phyloP scores from a whole-genome alignment of 2,329 filamentous ascomycete species.

The Colletotrichum australisinense region DNA sequence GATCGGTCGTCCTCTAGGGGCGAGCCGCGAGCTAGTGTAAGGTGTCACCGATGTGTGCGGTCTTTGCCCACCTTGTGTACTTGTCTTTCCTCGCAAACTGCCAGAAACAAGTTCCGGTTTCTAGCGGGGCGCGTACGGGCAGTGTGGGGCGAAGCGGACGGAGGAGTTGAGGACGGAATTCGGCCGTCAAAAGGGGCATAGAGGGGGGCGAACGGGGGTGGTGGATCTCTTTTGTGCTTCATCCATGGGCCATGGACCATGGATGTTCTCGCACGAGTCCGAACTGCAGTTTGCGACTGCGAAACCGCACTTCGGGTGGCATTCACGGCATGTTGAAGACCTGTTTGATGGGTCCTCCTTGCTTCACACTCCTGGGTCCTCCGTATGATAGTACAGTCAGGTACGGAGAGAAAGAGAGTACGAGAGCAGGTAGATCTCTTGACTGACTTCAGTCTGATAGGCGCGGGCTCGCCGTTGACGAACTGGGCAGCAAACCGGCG shows the following conservation, averaged over 20 bases:
- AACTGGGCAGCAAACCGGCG: not conserved
- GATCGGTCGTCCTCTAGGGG: conserved; percentile 25
- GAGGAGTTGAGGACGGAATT: conserved; percentile 24
- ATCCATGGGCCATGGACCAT: not conserved
- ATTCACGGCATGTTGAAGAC: not conserved
- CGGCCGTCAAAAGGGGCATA: conserved; percentile 13
- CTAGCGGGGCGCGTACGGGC: not conserved
- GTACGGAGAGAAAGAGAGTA: not conserved
- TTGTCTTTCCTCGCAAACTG: not conserved
- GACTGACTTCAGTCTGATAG: not conserved
- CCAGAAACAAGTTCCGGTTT: not conserved
- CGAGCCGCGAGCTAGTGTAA: conserved; percentile 21
- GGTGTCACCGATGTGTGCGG: not conserved
- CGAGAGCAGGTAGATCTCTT: too few relatives aligned
- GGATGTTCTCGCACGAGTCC: not conserved
- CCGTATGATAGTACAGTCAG: too few relatives aligned
- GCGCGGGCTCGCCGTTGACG: not conserved
- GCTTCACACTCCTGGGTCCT: too few relatives aligned
- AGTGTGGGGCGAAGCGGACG: not conserved
- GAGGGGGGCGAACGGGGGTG: too few relatives aligned
- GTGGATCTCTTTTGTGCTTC: not conserved
- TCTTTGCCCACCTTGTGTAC: not conserved
- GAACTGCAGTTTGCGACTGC: not conserved
- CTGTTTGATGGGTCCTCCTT: not conserved
- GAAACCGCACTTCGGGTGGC: conserved; percentile 21